Base-by-base conservation (phyloP, 257 asterid genomes). In the Linderniella brevidens region DNA sequence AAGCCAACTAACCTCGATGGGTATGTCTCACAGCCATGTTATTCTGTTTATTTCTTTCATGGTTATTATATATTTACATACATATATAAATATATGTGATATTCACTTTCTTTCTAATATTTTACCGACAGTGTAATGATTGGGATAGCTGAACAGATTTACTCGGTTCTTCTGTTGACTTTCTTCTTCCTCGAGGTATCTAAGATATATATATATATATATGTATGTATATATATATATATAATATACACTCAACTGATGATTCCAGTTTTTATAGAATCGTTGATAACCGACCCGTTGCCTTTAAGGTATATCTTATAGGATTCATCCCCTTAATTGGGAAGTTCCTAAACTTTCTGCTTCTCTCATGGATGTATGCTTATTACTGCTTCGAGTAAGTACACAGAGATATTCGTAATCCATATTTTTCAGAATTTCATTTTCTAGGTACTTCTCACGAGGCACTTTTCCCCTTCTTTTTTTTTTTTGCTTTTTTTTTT, bases 351-450 rank as follows among this genome's bases (percentile, higher is more conserved):
- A 85, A 77, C 75, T 73, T 90, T 49, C 58, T 85, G 53, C 88
- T 90, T 49, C 94, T 90, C 46, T 70, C 94, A 0, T 90, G 99
- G 99, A 73, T 90, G 96, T 90, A 90, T 65, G 92, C 99, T 43
- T 90, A 90, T 67, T 90, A 85, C 72, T 90, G 96, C 67, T 90
- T 90, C 49, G 99, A 90, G 99, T 90, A 67, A 78, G 99, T 73
- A n/a, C n/a, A n/a, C n/a, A 52, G 38, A 60, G 50, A 52, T 54
- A 13, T 58, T 25, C 32, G 32, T 25, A 25, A 25, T 25, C 32
- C 32, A 25, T 25, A 25, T 25, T 6, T 25, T 25, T 25, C 6
- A 2, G 32, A 25, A 25, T 25, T 6, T 25, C 32, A 25, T 25
- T 2, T 25, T 25, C 3, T 25, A 2, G 32, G 32, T 25, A 25